Evolutionary conservation across 495 filamentous ascomycete genomes (phyloP).

Genomic region (Parmelia sp.): DNA sequence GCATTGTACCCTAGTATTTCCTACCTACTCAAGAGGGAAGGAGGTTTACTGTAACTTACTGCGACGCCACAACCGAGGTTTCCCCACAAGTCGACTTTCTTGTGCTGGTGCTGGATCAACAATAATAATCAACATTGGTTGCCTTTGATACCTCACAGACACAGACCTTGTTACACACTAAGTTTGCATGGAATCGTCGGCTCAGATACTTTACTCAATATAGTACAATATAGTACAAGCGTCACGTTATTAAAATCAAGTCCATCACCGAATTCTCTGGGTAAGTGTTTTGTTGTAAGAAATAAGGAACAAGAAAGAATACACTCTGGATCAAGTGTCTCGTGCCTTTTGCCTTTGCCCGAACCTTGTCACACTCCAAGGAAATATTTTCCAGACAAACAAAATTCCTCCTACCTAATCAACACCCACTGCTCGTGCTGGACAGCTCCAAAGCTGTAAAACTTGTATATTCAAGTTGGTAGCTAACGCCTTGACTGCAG

Average conservation of each 20-base stretch:
- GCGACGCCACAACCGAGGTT: slow-evolving; percentile 9
- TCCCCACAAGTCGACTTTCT: slow-evolving; percentile 12
- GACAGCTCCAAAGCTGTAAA: neutral
- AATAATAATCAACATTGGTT: no score
- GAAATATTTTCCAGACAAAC: neutral
- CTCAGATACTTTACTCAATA: no score
- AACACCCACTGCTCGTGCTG: no score
- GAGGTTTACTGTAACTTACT: slow-evolving; percentile 2
- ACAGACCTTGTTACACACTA: neutral
- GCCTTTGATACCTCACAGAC: no score
- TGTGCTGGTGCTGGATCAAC: neutral
- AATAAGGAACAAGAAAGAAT: neutral
- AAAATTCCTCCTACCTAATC: neutral
- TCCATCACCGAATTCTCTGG: neutral
- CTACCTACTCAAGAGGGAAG: neutral
- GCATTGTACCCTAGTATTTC: no score
- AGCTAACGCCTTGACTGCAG: neutral
- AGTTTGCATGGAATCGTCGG: neutral
- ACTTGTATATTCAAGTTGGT: neutral
- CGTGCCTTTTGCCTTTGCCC: neutral
- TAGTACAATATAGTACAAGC: neutral
- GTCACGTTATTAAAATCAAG: neutral
- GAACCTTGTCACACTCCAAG: neutral
- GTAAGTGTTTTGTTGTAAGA: no score
- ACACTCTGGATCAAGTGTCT: neutral